phyloP scores from a whole-genome alignment of 75 land plant genomes.

The Larix kaempferi region DNA sequence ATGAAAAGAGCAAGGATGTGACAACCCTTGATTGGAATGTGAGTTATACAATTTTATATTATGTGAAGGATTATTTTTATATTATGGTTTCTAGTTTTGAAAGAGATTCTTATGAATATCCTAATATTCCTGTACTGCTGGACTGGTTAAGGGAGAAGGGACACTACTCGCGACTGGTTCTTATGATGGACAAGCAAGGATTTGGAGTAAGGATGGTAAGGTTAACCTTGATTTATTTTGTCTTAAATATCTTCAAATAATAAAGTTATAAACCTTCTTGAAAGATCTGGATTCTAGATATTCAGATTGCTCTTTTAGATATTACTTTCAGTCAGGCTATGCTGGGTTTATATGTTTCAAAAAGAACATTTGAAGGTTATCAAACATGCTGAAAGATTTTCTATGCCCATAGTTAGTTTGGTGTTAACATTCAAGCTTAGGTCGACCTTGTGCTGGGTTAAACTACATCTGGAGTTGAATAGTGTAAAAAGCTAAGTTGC shows the following conservation, averaged over 20 bases:
- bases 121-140: neutral
- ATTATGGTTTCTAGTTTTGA: neutral
- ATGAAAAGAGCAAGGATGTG: constrained; percentile 96
- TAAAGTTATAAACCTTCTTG: neutral
- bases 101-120: neutral
- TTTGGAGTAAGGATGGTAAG: constrained; percentile 89
- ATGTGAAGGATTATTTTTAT: neutral
- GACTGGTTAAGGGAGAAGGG: constrained; percentile 69
- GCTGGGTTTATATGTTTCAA: neutral
- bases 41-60: constrained; percentile 22
- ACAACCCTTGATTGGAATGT: constrained; percentile 99
- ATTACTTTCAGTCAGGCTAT: neutral
- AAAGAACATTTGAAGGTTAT: neutral
- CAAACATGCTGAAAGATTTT: neutral
- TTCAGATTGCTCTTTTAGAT: neutral
- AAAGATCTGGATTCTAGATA: neutral
- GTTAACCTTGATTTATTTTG: neutral
- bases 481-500: too few relatives aligned
- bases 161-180: constrained; percentile 96
- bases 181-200: constrained; percentile 99
- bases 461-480: too few relatives aligned
- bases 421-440: neutral
- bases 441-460: neutral
- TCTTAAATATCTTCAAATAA: too few relatives aligned
- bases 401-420: neutral